Evolutionary conservation across 1,284 basidiomycete genomes (phyloP).

Genomic region (Ustilago nuda): DNA sequence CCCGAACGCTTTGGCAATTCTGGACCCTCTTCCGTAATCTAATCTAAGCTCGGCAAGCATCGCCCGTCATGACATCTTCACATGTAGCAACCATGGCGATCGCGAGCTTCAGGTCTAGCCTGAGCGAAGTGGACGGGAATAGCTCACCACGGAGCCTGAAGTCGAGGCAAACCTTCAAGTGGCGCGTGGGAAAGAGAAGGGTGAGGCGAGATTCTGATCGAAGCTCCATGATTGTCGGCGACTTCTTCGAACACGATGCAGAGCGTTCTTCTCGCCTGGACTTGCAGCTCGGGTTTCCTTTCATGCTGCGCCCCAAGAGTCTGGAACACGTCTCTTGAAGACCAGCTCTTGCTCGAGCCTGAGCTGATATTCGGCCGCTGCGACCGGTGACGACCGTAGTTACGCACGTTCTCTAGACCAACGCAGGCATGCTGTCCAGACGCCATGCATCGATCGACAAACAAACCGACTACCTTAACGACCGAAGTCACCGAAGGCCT

Average conservation of each 20-base stretch:
- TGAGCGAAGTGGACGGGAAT: neutral
- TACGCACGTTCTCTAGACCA: neutral
- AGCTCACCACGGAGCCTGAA: neutral
- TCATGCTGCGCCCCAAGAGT: neutral
- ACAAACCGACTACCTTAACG: neutral
- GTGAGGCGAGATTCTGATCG: neutral
- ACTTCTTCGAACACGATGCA: neutral
- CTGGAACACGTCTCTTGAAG: neutral
- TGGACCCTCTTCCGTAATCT: conserved; percentile 1
- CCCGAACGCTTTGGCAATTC: neutral
- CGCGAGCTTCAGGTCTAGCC: neutral
- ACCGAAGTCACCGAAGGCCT: neutral
- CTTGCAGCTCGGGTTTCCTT: neutral
- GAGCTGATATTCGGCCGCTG: neutral
- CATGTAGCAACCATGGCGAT: neutral
- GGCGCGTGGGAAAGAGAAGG: neutral
- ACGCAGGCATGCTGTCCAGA: neutral
- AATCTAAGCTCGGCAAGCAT: neutral
- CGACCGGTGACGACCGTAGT: neutral
- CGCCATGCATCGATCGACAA: neutral
- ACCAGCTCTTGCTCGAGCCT: neutral
- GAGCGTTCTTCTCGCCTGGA: neutral
- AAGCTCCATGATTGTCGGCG: neutral
- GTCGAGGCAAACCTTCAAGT: neutral
- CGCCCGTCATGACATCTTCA: neutral